phyloP scores from a whole-genome alignment of 768 basidiomycete species.

The Sarcomyxa edulis region DNA sequence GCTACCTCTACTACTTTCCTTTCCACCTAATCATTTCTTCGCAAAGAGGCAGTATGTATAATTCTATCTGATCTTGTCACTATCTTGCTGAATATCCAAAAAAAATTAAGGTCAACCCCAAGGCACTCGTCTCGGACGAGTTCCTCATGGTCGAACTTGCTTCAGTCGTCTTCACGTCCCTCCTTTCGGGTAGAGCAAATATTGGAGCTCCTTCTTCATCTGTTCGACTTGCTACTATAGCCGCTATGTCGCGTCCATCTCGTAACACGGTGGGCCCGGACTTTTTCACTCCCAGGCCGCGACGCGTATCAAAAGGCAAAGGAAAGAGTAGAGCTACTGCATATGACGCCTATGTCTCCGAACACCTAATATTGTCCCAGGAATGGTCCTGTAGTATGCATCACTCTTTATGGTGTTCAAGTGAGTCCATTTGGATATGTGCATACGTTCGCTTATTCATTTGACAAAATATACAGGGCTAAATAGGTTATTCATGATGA shows the following conservation, averaged over 20 bases:
- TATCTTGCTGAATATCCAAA: too few species aligned
- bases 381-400: conserved; percentile 43
- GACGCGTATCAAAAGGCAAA: conserved; percentile 52
- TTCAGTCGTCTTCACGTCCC: conserved; percentile 44
- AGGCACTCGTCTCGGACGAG: conserved; percentile 14
- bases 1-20: too few species aligned
- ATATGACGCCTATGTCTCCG: conserved; percentile 21
- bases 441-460: not conserved
- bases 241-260: conserved; percentile 4
- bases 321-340: conserved; percentile 30
- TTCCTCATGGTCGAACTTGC: conserved; percentile 62
- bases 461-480: conserved; percentile 18
- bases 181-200: conserved; percentile 32
- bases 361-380: conserved; percentile 30
- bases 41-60: too few species aligned
- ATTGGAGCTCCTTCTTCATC: conserved; percentile 7
- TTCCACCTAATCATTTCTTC: too few species aligned
- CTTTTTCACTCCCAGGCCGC: conserved; percentile 41
- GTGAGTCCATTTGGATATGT: conserved; percentile 27
- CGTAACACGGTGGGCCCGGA: conserved; percentile 6
- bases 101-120: not conserved
- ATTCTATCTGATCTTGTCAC: too few species aligned
- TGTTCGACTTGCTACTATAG: conserved; percentile 3
- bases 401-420: conserved; percentile 44
- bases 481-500: conserved; percentile 30